Conservation (phyloP, 352 stramenopile species). For the Globisporangium nodosum region DNA sequence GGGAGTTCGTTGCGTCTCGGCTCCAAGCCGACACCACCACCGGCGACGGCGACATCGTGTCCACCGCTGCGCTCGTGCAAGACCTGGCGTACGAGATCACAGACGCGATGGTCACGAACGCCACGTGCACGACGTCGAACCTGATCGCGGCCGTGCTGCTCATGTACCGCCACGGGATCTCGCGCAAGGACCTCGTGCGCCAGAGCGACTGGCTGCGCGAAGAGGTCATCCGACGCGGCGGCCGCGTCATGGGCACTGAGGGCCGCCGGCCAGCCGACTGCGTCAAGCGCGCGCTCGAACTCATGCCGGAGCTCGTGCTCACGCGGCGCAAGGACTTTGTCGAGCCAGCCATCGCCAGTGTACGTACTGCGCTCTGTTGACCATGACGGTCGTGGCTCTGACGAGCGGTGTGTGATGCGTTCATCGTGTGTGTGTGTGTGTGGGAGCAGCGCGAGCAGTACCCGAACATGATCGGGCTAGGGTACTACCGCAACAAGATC, state of each 20-base stretch:
- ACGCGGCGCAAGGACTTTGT: slow-evolving; percentile 70
- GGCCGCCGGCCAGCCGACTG: slow-evolving; percentile 59
- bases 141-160: slow-evolving; percentile 70
- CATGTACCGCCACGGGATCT: slow-evolving; percentile 76
- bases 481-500: slow-evolving; percentile 87
- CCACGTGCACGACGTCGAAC: slow-evolving; percentile 71
- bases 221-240: slow-evolving; percentile 65
- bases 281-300: slow-evolving; percentile 55
- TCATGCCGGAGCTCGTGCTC: slow-evolving; percentile 68
- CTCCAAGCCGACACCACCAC: slow-evolving; percentile 14
- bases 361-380: slow-evolving; percentile 17
- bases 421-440: neutral
- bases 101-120: slow-evolving; percentile 54
- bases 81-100: slow-evolving; percentile 74
- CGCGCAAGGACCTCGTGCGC: slow-evolving; percentile 57
- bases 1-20: slow-evolving; percentile 33
- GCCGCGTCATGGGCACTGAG: slow-evolving; percentile 65
- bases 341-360: slow-evolving; percentile 68
- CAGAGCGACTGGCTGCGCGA: slow-evolving; percentile 69
- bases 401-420: neutral
- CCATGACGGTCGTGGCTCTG: neutral
- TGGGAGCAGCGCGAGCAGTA: slow-evolving; percentile 61
- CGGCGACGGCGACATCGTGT: slow-evolving; percentile 15
- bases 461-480: slow-evolving; percentile 81
- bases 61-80: slow-evolving; percentile 36